phyloP scores from a whole-genome alignment of 331 rosid species.

The Quercus phellos region DNA sequence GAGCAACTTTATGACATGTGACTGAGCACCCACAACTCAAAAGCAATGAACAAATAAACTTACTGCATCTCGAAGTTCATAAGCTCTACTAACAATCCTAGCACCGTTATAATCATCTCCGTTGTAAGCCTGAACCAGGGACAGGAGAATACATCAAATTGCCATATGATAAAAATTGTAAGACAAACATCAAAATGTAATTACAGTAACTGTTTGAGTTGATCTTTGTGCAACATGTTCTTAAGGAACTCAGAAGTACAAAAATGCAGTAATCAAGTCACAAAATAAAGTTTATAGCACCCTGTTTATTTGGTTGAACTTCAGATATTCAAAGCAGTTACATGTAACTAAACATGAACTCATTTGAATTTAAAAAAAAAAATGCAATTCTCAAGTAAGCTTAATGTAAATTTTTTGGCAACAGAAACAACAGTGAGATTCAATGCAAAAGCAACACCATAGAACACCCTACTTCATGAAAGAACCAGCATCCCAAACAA shows the following conservation, averaged over 20 bases:
- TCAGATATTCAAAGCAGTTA: neutral
- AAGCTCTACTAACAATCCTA: conserved; percentile 94
- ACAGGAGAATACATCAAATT: conserved; percentile 16
- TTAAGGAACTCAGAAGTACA: neutral
- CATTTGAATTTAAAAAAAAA: neutral
- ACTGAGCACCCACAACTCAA: conserved; percentile 15
- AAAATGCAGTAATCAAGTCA: neutral
- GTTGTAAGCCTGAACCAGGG: conserved; percentile 65
- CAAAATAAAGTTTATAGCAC: neutral
- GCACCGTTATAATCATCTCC: conserved; percentile 92
- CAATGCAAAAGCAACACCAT: too few relatives aligned
- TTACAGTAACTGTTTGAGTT: neutral
- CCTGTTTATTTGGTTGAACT: neutral
- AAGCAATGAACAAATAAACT: conserved; percentile 16
- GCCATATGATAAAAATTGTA: neutral
- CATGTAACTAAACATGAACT: neutral
- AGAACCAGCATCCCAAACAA: too few relatives aligned
- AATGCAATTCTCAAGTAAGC: neutral
- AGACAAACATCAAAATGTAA: neutral
- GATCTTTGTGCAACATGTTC: neutral
- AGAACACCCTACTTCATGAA: too few relatives aligned
- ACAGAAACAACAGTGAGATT: too few relatives aligned
- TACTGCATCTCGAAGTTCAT: conserved; percentile 91
- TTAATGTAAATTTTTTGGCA: neutral
- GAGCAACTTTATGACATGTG: conserved; percentile 17